These are phyloP conservation scores for Lentinula raphanica DNA, from an alignment of 768 basidiomycete species.

Conservation along the genomic window DNA sequence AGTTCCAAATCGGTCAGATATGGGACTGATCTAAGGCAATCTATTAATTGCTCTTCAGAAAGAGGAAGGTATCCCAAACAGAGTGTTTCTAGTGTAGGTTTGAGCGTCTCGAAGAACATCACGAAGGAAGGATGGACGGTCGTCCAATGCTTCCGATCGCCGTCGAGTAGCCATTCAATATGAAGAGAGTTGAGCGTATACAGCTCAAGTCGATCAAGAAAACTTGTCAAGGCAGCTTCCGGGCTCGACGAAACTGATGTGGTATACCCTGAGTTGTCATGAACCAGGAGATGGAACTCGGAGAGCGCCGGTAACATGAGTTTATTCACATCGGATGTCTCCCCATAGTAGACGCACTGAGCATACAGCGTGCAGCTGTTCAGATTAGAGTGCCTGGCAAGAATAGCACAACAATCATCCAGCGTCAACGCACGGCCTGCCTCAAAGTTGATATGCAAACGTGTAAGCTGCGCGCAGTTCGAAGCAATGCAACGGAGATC, in stretches of 20 bases:
- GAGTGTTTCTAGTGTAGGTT: conserved; percentile 25
- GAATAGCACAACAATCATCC: conserved; percentile 29
- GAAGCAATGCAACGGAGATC: conserved; percentile 23
- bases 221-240: conserved; percentile 20
- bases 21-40: conserved; percentile 26
- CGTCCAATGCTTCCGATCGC: conserved; percentile 5
- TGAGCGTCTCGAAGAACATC: conserved; percentile 21
- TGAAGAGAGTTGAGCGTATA: conserved; percentile 25
- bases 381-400: conserved; percentile 28
- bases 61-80: conserved; percentile 35
- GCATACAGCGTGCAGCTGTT: conserved; percentile 27
- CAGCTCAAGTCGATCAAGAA: conserved; percentile 27
- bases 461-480: conserved; percentile 36
- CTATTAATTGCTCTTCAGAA: conserved; percentile 25
- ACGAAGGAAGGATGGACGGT: conserved; percentile 22
- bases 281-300: conserved; percentile 28
- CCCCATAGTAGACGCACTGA: conserved; percentile 21
- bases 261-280: conserved; percentile 10
- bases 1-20: conserved; percentile 26
- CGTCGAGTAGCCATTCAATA: conserved; percentile 30
- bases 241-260: neutral
- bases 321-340: neutral
- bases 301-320: conserved; percentile 26
- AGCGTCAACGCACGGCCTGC: conserved; percentile 28
- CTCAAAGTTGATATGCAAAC: conserved; percentile 31